phyloP scores from a whole-genome alignment of 1,284 basidiomycete species.

The Hypsizygus ulmarius region DNA sequence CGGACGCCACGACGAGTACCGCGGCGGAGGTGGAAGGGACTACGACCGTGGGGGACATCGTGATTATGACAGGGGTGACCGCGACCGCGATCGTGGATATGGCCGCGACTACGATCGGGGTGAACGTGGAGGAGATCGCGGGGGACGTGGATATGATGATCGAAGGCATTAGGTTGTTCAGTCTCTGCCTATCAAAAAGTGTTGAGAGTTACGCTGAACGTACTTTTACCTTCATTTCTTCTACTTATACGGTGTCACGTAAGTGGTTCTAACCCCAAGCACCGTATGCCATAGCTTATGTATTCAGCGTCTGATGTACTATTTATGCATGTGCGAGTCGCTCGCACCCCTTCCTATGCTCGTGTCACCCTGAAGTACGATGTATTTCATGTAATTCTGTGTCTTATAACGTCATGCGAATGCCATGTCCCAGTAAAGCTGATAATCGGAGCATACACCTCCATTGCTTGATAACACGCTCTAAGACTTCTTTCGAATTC shows the following conservation, averaged over 20 bases:
- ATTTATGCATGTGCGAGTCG: too few species aligned
- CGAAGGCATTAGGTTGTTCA: constrained; percentile 31
- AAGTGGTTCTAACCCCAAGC: not conserved
- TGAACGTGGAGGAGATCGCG: constrained; percentile 27
- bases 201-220: not conserved
- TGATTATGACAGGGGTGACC: constrained; percentile 30
- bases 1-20: constrained; percentile 47
- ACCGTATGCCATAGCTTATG: not conserved
- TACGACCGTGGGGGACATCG: constrained; percentile 40
- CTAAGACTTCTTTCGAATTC: too few species aligned
- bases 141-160: constrained; percentile 31
- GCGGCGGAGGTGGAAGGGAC: constrained; percentile 29
- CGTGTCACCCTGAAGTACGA: too few species aligned
- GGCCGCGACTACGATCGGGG: constrained; percentile 31
- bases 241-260: not conserved
- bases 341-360: too few species aligned
- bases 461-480: too few species aligned
- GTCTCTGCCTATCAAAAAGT: not conserved
- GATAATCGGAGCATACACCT: too few species aligned
- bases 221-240: not conserved
- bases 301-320: not conserved
- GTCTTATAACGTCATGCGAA: too few species aligned
- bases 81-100: constrained; percentile 31
- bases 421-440: too few species aligned
- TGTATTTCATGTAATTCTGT: too few species aligned